phyloP scores from a whole-genome alignment of 164 flowering plant species.

The Malania oleifera region DNA sequence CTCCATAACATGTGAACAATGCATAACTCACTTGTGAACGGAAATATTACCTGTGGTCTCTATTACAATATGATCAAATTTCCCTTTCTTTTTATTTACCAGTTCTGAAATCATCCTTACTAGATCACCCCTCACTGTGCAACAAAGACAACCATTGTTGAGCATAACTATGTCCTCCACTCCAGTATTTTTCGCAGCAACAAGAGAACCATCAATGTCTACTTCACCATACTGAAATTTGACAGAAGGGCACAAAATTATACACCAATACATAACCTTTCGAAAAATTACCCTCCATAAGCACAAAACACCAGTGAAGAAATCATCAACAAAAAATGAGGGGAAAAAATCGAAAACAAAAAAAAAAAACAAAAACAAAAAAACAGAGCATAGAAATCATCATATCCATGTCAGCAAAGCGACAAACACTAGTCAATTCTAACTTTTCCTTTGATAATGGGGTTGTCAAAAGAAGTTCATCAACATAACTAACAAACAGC shows the following conservation, averaged over 20 bases:
- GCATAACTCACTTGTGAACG: not conserved
- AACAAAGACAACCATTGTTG: slow-evolving; percentile 95
- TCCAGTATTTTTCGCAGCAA: slow-evolving; percentile 82
- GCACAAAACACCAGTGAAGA: no score
- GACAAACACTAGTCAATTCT: not conserved
- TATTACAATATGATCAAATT: slow-evolving; percentile 90
- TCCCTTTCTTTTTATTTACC: slow-evolving; percentile 73
- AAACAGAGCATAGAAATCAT: no score
- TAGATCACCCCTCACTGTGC: slow-evolving; percentile 98
- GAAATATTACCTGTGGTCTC: slow-evolving; percentile 80
- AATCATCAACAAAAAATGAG: not conserved
- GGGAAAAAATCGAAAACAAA: not conserved
- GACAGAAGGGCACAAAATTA: not conserved
- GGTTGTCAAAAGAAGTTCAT: not conserved
- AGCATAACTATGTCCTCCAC: slow-evolving; percentile 96
- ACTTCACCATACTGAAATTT: slow-evolving; percentile 86
- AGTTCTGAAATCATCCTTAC: slow-evolving; percentile 89
- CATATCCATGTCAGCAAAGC: not conserved
- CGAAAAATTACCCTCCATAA: not conserved
- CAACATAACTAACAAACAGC: not conserved
- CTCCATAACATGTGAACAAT: not conserved
- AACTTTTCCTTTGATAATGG: no score
- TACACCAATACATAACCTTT: not conserved
- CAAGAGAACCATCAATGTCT: slow-evolving; percentile 95
- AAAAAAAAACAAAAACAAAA: not conserved